These are phyloP conservation scores for Quercus parvula DNA, from an alignment of 306 rosid species.

Conservation along the genomic window DNA sequence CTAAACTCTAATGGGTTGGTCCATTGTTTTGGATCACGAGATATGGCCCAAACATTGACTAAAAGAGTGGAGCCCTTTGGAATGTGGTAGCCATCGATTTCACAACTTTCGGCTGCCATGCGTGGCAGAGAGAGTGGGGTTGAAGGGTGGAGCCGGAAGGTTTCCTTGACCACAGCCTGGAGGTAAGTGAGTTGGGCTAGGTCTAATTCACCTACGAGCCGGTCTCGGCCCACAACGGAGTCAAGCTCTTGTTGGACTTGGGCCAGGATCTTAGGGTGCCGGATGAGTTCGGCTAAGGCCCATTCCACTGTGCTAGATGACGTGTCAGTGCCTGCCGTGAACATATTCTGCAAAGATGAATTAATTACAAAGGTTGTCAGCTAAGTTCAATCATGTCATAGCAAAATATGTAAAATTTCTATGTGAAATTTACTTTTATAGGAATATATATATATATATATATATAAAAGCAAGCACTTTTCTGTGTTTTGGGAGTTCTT, in stretches of 20 bases:
- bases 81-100: conserved; percentile 54
- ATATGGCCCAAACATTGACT: conserved; percentile 79
- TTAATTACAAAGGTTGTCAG: not conserved
- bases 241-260: conserved; percentile 59
- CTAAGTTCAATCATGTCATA: not conserved
- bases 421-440: too few relatives aligned
- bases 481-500: too few relatives aligned
- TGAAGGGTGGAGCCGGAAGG: conserved; percentile 82
- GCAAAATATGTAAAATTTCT: not conserved
- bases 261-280: conserved; percentile 42
- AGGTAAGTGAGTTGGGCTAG: conserved; percentile 50
- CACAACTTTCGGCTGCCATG: conserved; percentile 44
- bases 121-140: conserved; percentile 87
- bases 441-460: too few relatives aligned
- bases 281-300: conserved; percentile 63
- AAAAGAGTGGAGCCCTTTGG: conserved; percentile 71
- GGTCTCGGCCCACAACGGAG: conserved; percentile 48
- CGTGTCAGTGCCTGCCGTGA: conserved; percentile 73
- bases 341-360: conserved; percentile 44
- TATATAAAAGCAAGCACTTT: too few relatives aligned
- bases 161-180: conserved; percentile 78
- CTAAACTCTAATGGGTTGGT: conserved; percentile 44
- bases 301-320: conserved; percentile 83
- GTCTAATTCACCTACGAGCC: conserved; percentile 51
- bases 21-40: conserved; percentile 72